Evolutionary conservation across 129 eudicot genomes (phyloP).

Genomic region (Smallanthus sonchifolius): DNA sequence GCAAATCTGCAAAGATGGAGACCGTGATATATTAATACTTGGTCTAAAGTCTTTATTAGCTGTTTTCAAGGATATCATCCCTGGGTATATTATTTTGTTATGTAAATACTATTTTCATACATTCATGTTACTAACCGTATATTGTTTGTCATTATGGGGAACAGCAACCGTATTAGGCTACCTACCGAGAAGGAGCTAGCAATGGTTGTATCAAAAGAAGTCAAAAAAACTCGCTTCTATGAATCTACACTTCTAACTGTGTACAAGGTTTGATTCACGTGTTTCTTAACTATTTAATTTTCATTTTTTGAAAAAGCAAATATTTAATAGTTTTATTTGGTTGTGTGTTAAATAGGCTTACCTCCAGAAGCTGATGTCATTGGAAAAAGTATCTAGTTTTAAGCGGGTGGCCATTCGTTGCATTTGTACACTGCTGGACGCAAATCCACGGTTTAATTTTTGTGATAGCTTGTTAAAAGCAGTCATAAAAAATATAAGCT

Average conservation of each 20-base stretch:
- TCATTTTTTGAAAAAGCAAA: background rate
- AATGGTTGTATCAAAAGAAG: constrained; percentile 76
- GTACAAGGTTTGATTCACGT: constrained; percentile 61
- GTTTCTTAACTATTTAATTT: background rate
- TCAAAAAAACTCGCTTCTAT: constrained; percentile 72
- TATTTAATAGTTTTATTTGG: background rate
- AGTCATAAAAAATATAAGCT: constrained; percentile 68
- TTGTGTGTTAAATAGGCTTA: constrained; percentile 49
- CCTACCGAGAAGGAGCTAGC: constrained; percentile 95
- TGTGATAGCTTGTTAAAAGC: constrained; percentile 67
- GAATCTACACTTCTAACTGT: constrained; percentile 76
- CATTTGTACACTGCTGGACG: constrained; percentile 71
- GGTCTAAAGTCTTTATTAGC: constrained; percentile 74
- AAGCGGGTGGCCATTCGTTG: constrained; percentile 78
- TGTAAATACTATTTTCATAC: background rate
- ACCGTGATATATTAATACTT: constrained; percentile 49
- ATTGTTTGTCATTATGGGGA: constrained; percentile 6
- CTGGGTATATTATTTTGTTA: constrained; percentile 54
- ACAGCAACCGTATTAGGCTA: constrained; percentile 90
- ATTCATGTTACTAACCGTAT: background rate
- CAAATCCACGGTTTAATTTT: constrained; percentile 85
- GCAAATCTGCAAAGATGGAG: constrained; percentile 65
- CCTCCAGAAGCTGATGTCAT: constrained; percentile 67
- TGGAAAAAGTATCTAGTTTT: constrained; percentile 43
- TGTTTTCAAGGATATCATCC: constrained; percentile 92